Conservation (phyloP, 2,329 filamentous ascomycete genomes). For the Xylariaceae sp. region DNA sequence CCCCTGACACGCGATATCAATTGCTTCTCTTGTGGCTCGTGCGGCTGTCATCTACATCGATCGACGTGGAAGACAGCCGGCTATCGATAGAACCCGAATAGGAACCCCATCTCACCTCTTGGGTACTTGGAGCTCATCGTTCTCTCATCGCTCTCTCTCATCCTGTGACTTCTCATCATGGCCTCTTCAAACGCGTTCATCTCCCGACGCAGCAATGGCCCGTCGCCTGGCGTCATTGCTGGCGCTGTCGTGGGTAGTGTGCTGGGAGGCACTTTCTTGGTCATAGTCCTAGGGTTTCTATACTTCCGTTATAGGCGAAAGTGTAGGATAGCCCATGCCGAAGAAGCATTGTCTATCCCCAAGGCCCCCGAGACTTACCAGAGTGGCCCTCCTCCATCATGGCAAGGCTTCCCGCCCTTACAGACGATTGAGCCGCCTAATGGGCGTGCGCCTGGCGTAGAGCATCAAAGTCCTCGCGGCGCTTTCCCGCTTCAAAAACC, state of each 20-base stretch:
- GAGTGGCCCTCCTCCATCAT: constrained; percentile 15
- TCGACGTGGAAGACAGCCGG: constrained; percentile 3
- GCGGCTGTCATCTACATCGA: constrained; percentile 5
- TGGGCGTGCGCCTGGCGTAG: constrained; percentile 16
- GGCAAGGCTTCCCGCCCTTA: constrained; percentile 16
- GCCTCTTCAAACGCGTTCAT: constrained; percentile 18
- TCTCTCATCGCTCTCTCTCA: not conserved
- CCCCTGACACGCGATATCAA: not conserved
- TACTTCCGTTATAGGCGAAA: constrained; percentile 31
- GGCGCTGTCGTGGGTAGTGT: constrained; percentile 31
- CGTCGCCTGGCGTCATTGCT: constrained; percentile 30
- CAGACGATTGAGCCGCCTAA: constrained; percentile 11
- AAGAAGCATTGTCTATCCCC: constrained; percentile 18
- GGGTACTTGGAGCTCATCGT: constrained; percentile 1
- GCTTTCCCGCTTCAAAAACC: constrained; percentile 10
- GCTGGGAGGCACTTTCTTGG: constrained; percentile 26
- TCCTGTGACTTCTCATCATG: constrained; percentile 14
- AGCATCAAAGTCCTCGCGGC: constrained; percentile 20
- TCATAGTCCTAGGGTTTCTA: constrained; percentile 31
- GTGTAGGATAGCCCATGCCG: constrained; percentile 21
- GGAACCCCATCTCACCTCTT: not conserved
- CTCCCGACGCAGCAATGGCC: constrained; percentile 22
- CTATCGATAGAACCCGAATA: not conserved
- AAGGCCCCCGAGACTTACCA: constrained; percentile 16
- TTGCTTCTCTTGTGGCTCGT: not conserved